A percentile compares a stretch with the other conserved stretches of the same genome.
Evolutionary conservation across 768 basidiomycete genomes (phyloP).

Genomic region (Mrakia frigida): DNA sequence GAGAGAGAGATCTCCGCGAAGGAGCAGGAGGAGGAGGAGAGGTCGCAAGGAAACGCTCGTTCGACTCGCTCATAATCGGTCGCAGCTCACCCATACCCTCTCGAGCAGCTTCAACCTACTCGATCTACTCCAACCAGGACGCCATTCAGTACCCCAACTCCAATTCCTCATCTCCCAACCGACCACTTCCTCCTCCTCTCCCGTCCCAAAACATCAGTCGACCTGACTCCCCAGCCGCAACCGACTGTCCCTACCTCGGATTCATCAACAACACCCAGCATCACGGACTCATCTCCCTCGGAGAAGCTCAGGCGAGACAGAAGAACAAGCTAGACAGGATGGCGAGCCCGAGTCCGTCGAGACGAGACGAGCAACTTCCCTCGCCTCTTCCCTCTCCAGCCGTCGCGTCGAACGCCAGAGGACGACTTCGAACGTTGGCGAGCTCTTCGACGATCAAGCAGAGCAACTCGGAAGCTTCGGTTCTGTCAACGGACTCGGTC

Average conservation of each 20-base stretch:
- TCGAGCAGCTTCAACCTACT: not conserved
- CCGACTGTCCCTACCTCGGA: not conserved
- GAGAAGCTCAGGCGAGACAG: not conserved
- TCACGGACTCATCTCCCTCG: conserved; percentile 2
- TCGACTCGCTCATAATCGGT: not conserved
- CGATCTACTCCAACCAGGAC: not conserved
- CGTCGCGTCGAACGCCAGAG: not conserved
- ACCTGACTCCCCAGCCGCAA: not conserved
- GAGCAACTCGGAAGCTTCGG: conserved; percentile 2
- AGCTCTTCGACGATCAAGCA: not conserved
- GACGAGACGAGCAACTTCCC: not conserved
- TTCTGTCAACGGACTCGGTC: not conserved
- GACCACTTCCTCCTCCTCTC: not conserved
- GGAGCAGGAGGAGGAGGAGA: not conserved
- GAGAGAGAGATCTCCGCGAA: not conserved
- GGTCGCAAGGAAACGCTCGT: not conserved
- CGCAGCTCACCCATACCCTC: not conserved
- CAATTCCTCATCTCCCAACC: not conserved
- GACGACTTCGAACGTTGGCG: not conserved
- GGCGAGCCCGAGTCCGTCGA: not conserved
- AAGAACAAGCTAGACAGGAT: not conserved
- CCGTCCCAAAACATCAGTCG: not conserved
- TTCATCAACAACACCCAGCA: conserved; percentile 5
- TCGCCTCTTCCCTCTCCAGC: not conserved
- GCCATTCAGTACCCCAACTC: not conserved